Evolutionary conservation across 163 green algal species (phyloP).

Genomic region (Scenedesmus sp.): DNA sequence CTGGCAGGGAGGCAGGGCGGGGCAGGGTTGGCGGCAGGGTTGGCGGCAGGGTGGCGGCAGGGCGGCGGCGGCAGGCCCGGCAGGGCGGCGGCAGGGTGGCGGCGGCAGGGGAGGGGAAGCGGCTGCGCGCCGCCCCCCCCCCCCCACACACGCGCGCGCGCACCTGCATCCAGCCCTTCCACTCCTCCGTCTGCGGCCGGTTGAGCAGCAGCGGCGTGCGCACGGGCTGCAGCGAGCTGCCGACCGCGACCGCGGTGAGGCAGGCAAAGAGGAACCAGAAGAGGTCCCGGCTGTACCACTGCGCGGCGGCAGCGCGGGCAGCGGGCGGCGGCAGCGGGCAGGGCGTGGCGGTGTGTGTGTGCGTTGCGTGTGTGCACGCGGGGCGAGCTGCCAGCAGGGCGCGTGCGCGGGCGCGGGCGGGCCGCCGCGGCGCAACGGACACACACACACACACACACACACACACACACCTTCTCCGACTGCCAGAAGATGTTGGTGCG

Average conservation of each 20-base stretch:
- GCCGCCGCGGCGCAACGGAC: too few relatives aligned
- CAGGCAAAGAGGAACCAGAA: constrained; percentile 87
- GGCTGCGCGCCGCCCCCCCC: too few relatives aligned
- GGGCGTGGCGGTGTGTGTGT: too few relatives aligned
- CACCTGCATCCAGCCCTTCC: constrained; percentile 99
- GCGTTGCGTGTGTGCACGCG: too few relatives aligned
- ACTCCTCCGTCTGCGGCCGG: constrained; percentile 95
- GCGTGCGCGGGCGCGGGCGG: background rate
- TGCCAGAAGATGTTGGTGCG: constrained; percentile 75
- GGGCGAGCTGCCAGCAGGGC: background rate
- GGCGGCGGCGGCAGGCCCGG: too few relatives aligned
- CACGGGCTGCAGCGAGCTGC: constrained; percentile 57
- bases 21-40: background rate
- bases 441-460: background rate
- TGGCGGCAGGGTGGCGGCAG: too few relatives aligned
- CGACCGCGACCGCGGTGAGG: constrained; percentile 71
- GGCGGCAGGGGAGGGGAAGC: too few relatives aligned
- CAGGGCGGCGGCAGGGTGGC: too few relatives aligned
- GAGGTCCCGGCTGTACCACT: constrained; percentile 89
- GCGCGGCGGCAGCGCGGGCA: constrained; percentile 10
- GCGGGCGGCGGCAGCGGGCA: background rate
- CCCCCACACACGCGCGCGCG: too few relatives aligned
- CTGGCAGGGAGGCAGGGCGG: constrained; percentile 53
- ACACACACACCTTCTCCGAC: constrained; percentile 67
- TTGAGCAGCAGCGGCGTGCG: constrained; percentile 81